Base-by-base conservation (phyloP, 2,329 filamentous ascomycete species). In the Cercospora canescens region DNA sequence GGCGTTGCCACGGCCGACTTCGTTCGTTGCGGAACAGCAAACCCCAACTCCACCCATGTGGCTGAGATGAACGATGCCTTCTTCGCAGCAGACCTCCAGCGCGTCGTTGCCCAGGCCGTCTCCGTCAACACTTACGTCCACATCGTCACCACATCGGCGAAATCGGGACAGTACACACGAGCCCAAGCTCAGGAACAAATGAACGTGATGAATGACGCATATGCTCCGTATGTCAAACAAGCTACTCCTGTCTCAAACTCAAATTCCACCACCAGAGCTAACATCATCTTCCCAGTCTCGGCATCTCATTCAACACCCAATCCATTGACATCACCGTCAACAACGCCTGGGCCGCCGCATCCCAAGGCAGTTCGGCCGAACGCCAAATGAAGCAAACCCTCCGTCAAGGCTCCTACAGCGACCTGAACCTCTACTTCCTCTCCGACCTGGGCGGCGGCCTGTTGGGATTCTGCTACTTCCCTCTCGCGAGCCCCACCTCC, bases 341-440 rank as follows among this genome's bases (percentile, higher is more conserved):
- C 76, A 80, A 85, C 69, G 76, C 75, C 50, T 87, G 85, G 85
- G 84, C 85, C n/a, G 76, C 78, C 50, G 79, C 77, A 37, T 80
- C 79, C 66, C 77, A 73, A 24, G 80, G 81, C 69, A 81, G 81
- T 64, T 67, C 81, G 18, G 67, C 63, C 41, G 67, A 71, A 48
- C 41, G 32, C 4, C 78, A 67, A 16, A 86, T 87, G 84, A 87
- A 87, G 74, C 73, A 75, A 37, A 74, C 80, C 3, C 81, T 88
- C 6, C 83, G 83, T 21, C 78, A 81, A 70, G 85, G 85, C 57
- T 81, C 73, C 41, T 87, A 87, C 74, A 71, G 73, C 34, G 81
- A 82, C 1, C 79, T 87, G 24, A 87, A 88, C 74, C 77, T 88
- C 60, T 87, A 87, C 76, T 87, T 86, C 76, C 82, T 86, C 70